Conservation (phyloP, 139 green algal genomes). For the Astrephomene gubernaculifera region DNA sequence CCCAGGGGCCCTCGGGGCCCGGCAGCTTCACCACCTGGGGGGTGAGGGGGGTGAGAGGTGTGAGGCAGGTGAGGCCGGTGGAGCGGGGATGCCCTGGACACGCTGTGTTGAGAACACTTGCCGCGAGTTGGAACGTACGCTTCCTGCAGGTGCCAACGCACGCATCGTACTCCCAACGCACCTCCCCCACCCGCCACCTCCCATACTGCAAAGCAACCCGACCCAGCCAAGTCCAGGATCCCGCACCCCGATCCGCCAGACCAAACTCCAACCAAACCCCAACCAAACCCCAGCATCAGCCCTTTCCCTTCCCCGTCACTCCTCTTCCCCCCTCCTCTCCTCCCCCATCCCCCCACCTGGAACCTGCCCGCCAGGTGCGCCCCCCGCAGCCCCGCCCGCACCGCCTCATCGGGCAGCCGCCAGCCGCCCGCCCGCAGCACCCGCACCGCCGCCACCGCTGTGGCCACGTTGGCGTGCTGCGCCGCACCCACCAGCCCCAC, state of each 20-base stretch:
- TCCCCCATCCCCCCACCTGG: slow-evolving; percentile 75
- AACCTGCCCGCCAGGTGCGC: slow-evolving; percentile 76
- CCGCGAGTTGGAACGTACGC: too few species aligned
- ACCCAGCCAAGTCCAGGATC: too few species aligned
- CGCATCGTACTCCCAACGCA: too few species aligned
- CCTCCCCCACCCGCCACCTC: too few species aligned
- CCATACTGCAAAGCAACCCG: too few species aligned
- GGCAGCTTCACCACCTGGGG: slow-evolving; percentile 38
- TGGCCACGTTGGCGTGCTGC: slow-evolving; percentile 77
- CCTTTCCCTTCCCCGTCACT: too few species aligned
- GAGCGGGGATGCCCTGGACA: neutral
- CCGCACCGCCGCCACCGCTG: slow-evolving; percentile 67
- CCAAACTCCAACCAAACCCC: too few species aligned
- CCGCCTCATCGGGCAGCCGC: slow-evolving; percentile 42
- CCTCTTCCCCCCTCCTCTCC: too few species aligned
- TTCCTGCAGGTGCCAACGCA: too few species aligned
- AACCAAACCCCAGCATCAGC: too few species aligned
- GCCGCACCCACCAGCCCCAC: slow-evolving; percentile 74
- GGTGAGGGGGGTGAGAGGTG: neutral
- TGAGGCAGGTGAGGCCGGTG: neutral
- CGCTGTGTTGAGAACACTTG: too few species aligned
- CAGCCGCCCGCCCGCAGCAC: slow-evolving; percentile 54
- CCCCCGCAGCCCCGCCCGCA: slow-evolving; percentile 55
- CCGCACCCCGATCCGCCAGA: too few species aligned
- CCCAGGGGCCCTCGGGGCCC: slow-evolving; percentile 22